phyloP scores from a whole-genome alignment of 441 rosid genomes.

The Bocquillonia castaneifolia region DNA sequence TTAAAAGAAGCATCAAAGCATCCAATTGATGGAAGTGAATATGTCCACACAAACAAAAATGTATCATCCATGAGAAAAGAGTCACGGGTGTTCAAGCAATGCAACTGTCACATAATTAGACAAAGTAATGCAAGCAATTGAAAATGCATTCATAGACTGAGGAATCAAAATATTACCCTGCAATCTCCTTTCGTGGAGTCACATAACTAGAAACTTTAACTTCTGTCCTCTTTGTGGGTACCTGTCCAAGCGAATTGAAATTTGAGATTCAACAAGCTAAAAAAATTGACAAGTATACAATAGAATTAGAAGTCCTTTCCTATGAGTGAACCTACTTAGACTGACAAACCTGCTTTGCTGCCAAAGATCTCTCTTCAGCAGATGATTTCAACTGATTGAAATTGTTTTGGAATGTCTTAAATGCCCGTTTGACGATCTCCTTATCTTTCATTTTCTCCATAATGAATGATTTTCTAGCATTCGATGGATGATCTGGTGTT shows the following conservation, averaged over 20 bases:
- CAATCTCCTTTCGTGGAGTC: constrained; percentile 46
- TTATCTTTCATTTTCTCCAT: constrained; percentile 99
- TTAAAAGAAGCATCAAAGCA: background rate
- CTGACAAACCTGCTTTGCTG: constrained; percentile 49
- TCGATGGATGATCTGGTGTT: constrained; percentile 29
- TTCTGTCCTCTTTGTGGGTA: constrained; percentile 38
- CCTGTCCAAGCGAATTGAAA: constrained; percentile 35
- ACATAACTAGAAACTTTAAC: constrained; percentile 35
- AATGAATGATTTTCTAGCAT: constrained; percentile 57
- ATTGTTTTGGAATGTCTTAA: constrained; percentile 75
- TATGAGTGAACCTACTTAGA: constrained; percentile 10
- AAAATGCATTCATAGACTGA: constrained; percentile 9
- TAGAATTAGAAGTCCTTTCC: constrained; percentile 11
- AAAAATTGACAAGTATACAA: constrained; percentile 1
- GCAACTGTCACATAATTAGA: constrained; percentile 1
- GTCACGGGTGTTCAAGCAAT: constrained; percentile 5
- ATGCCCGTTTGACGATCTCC: constrained; percentile 88
- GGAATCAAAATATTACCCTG: constrained; percentile 48
- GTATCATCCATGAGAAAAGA: constrained; percentile 9
- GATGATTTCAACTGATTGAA: constrained; percentile 42
- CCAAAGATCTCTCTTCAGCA: constrained; percentile 37
- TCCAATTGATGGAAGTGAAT: constrained; percentile 8
- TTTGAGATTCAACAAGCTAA: background rate
- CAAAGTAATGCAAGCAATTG: constrained; percentile 4
- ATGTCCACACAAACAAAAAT: background rate